These are phyloP conservation scores for Comarum palustre DNA, from an alignment of 306 rosid genomes.

Conservation along the genomic window DNA sequence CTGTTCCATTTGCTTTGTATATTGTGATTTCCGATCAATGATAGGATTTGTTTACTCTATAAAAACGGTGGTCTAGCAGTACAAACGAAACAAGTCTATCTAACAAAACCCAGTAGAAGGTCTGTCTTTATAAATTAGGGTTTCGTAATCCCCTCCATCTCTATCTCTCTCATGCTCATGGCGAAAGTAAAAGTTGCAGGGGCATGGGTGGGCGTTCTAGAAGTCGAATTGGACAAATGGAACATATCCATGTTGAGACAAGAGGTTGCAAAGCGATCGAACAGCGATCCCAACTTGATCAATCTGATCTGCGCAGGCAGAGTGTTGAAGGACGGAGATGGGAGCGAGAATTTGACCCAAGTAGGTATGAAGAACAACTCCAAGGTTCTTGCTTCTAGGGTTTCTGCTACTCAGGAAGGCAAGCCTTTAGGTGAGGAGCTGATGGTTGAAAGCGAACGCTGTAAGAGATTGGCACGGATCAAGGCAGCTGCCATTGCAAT, in stretches of 20 bases:
- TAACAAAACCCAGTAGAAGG: background rate
- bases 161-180: constrained; percentile 42
- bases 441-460: constrained; percentile 76
- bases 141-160: background rate
- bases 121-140: background rate
- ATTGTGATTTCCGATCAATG: no score
- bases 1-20: no score
- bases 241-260: constrained; percentile 57
- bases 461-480: constrained; percentile 55
- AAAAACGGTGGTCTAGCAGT: background rate
- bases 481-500: constrained; percentile 71
- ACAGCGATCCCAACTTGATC: constrained; percentile 50
- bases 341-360: constrained; percentile 45
- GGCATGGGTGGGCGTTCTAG: constrained; percentile 69
- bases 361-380: constrained; percentile 66
- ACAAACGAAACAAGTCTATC: background rate
- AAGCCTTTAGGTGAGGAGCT: constrained; percentile 37
- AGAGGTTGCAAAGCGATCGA: constrained; percentile 64
- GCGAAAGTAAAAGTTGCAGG: constrained; percentile 84
- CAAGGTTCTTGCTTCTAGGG: constrained; percentile 57
- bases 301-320: constrained; percentile 73
- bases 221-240: constrained; percentile 63
- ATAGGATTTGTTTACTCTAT: no score
- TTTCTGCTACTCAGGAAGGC: constrained; percentile 43
- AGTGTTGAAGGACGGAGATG: constrained; percentile 61